phyloP scores from a whole-genome alignment of 2,329 filamentous ascomycete species.

The Metarhizium anisopliae region DNA sequence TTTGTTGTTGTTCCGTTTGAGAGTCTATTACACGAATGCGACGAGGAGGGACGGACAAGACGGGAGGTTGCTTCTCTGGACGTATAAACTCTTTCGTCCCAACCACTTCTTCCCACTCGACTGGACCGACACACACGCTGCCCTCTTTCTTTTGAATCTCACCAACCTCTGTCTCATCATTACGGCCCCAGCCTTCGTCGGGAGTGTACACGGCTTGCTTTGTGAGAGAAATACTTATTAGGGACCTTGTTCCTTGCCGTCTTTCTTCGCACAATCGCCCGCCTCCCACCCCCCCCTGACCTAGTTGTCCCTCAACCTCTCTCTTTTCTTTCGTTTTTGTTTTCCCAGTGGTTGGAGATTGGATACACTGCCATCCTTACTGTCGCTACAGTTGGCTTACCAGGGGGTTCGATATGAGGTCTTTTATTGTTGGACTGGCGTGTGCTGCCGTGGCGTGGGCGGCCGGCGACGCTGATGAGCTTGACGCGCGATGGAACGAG shows the following conservation, averaged over 20 bases:
- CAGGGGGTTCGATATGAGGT: constrained; percentile 1
- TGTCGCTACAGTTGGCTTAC: not conserved
- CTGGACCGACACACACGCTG: not conserved
- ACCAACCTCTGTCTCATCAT: not conserved
- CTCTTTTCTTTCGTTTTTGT: too few relatives aligned
- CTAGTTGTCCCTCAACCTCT: too few relatives aligned
- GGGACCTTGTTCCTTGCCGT: not conserved
- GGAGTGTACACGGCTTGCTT: not conserved
- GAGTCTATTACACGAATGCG: not conserved
- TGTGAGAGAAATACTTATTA: not conserved
- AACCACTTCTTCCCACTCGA: not conserved
- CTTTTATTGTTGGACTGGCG: constrained; percentile 5
- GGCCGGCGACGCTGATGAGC: not conserved
- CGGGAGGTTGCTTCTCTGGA: not conserved
- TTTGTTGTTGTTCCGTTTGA: too few relatives aligned
- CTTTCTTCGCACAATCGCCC: not conserved
- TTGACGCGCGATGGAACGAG: constrained; percentile 1
- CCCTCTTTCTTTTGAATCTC: not conserved
- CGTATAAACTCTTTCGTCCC: not conserved
- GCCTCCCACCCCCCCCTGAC: not conserved
- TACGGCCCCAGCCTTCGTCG: too few relatives aligned
- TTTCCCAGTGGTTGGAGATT: too few relatives aligned
- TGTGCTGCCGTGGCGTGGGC: constrained; percentile 5
- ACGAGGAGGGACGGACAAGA: not conserved
- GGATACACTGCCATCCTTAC: not conserved